Evolutionary conservation across 1,284 basidiomycete species (phyloP), one percentile per base, ranked within the genome.

Genomic region (Uromyces viciae-fabae): DNA sequence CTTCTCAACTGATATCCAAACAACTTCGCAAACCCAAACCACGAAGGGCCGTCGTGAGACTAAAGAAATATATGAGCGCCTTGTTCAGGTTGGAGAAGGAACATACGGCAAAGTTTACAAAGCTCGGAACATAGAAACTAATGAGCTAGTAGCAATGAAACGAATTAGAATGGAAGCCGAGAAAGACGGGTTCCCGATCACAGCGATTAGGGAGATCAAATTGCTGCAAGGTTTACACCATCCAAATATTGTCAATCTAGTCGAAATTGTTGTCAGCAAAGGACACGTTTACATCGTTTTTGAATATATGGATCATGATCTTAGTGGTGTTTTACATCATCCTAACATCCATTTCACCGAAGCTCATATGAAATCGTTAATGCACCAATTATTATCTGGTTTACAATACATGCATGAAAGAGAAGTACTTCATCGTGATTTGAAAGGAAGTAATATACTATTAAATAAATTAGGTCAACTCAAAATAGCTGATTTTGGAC

Each of bases 21-120:
- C 40, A 15, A 19, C n/a, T 40, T 28, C 42, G 22, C 60, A 46
- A 11, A 25, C 78, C 38, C 40, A 38, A 64, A 25, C 62, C 14
- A 46, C 60, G 15, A 58, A 58, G 49, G 75, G 62, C 25, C 79
- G 46, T 66, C 60, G 46, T 36, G 72, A 64, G 22, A 83, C 82
- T 31, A 82, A 78, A 36, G 88, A 89, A 82, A 84, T 95, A 17
- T 99, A 99, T 86, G 90, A 91, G 75, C 93, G 95, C 78, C 89
- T 99, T 49, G 92, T 90, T 74, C 95, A 98, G 85, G 97, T 99
- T 46, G 97, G 97, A 22, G 96, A 99, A 86, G 97, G 97, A 1
- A 99, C 97, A 1, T 99, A 99, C 85, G 97, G 97, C 22, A 98
- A 99, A 86, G 97, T 99, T 0, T 99, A 98, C 89, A 99, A 99